These are phyloP conservation scores for Neobulgaria alba DNA, from an alignment of 2,329 filamentous ascomycete species.

Conservation along the genomic window DNA sequence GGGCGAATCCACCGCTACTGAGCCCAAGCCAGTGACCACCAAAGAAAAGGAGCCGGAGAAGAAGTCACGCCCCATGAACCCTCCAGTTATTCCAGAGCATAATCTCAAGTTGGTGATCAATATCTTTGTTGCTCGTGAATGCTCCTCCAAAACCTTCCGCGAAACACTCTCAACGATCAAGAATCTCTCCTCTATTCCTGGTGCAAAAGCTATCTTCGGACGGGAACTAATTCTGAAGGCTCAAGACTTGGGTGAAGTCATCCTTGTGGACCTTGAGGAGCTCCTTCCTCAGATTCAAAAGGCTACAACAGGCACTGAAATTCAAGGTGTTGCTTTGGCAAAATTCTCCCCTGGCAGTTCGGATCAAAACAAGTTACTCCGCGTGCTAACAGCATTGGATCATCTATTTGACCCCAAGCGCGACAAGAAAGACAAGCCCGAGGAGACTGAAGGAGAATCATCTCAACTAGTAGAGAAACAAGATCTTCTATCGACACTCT, in stretches of 20 bases:
- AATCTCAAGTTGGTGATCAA: conserved; percentile 93
- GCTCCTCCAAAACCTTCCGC: conserved; percentile 94
- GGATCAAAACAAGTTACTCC: conserved; percentile 90
- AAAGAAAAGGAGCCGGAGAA: conserved; percentile 26
- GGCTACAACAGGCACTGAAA: conserved; percentile 82
- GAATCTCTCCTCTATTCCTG: conserved; percentile 87
- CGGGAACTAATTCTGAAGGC: conserved; percentile 85
- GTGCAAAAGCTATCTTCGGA: conserved; percentile 85
- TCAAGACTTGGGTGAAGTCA: conserved; percentile 72
- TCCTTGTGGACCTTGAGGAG: conserved; percentile 75
- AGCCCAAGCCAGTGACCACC: conserved; percentile 3
- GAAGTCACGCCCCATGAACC: conserved; percentile 49
- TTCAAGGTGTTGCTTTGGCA: conserved; percentile 85
- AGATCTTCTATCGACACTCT: conserved; percentile 77
- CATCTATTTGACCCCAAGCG: conserved; percentile 86
- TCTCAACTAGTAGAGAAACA: conserved; percentile 58
- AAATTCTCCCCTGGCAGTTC: conserved; percentile 96
- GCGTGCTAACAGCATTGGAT: conserved; percentile 87
- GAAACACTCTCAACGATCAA: conserved; percentile 98
- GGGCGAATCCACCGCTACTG: not conserved
- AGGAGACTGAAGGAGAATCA: conserved; percentile 45
- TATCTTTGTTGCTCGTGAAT: conserved; percentile 91
- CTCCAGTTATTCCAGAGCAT: conserved; percentile 77
- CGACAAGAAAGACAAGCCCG: conserved; percentile 36
- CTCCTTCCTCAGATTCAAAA: conserved; percentile 79